These are phyloP conservation scores for Ganoderma multipileum DNA, from an alignment of 1,284 basidiomycete genomes.

Conservation along the genomic window DNA sequence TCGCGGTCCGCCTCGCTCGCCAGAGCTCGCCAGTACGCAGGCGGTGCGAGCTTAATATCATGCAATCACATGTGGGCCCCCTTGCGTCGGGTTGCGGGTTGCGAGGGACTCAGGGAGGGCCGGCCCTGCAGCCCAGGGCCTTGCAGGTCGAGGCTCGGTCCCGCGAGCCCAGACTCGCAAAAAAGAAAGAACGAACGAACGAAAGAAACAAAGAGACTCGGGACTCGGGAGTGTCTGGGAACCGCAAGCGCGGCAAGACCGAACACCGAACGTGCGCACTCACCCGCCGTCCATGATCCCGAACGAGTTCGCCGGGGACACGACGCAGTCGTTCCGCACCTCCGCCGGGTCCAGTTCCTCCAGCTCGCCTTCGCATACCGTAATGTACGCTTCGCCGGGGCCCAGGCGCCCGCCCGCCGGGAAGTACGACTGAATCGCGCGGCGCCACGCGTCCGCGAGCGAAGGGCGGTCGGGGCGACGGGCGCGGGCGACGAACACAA, in stretches of 20 bases:
- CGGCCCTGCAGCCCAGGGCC: not conserved
- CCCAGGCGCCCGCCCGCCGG: not conserved
- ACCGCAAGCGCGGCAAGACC: too few relatives aligned
- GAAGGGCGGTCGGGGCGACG: not conserved
- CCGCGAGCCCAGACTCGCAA: not conserved
- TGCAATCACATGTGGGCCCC: not conserved
- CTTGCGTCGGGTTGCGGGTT: not conserved
- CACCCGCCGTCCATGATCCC: conserved; percentile 38
- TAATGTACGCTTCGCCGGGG: conserved; percentile 11
- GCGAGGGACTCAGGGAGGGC: not conserved
- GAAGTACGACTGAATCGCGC: conserved; percentile 3
- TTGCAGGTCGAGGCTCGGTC: not conserved
- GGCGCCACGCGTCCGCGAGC: conserved; percentile 14
- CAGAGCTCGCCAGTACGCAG: not conserved
- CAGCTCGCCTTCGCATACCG: conserved; percentile 25
- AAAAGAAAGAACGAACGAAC: too few relatives aligned
- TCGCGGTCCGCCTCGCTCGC: not conserved
- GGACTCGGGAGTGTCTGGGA: too few relatives aligned
- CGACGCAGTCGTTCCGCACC: conserved; percentile 30
- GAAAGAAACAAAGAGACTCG: too few relatives aligned
- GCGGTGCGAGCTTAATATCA: not conserved
- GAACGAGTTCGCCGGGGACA: conserved; percentile 34
- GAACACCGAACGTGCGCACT: conserved; percentile 6
- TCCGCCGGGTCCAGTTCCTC: conserved; percentile 17
- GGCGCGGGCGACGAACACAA: conserved; percentile 7